These are phyloP conservation scores for Cyberlindnera americana DNA, from an alignment of 805 yeast genomes.

Conservation along the genomic window DNA sequence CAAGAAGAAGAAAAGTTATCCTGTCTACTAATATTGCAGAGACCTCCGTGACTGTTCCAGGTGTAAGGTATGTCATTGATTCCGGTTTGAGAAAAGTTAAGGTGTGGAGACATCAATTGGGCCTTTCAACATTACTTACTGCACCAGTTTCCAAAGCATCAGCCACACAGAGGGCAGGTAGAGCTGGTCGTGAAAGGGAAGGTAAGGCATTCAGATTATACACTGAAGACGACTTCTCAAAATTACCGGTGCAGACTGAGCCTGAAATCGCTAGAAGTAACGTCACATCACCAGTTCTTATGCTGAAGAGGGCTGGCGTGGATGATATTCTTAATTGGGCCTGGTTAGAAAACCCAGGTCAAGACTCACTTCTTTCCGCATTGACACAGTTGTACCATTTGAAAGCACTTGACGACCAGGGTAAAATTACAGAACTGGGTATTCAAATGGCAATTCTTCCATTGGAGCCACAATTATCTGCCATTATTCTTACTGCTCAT, in stretches of 20 bases:
- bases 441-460: conserved; percentile 84
- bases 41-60: conserved; percentile 94
- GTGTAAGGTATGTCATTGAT: conserved; percentile 89
- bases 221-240: conserved; percentile 64
- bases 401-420: conserved; percentile 73
- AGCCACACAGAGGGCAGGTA: conserved; percentile 93
- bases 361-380: conserved; percentile 70
- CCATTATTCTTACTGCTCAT: conserved; percentile 72
- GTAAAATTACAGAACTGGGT: conserved; percentile 79
- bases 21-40: conserved; percentile 96
- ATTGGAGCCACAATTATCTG: conserved; percentile 86
- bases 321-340: conserved; percentile 82
- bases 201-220: conserved; percentile 89
- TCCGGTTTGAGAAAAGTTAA: conserved; percentile 90
- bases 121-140: conserved; percentile 86
- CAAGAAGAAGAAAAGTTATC: conserved; percentile 77
- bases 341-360: conserved; percentile 91
- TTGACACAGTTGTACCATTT: conserved; percentile 73
- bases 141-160: conserved; percentile 93
- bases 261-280: conserved; percentile 90
- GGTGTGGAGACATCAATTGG: conserved; percentile 91
- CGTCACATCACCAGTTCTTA: conserved; percentile 76
- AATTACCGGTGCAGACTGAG: conserved; percentile 76
- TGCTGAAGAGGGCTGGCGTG: conserved; percentile 79
- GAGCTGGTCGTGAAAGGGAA: conserved; percentile 97